Base-by-base conservation (phyloP, 75 land plant species). In the Chamaecyparis obtusa region DNA sequence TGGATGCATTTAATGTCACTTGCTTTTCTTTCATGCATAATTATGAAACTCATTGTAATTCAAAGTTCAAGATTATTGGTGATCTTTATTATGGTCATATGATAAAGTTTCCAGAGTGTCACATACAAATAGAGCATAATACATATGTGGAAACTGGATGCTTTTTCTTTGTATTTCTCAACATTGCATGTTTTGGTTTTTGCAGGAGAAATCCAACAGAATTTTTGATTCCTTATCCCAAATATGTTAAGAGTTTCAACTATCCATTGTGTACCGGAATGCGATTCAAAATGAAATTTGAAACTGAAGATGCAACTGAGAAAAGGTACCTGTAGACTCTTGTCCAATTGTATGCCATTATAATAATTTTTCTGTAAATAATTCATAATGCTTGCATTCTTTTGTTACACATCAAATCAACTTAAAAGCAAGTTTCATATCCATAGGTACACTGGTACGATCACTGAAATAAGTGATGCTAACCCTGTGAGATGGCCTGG, bases 401-500 rank as follows among this genome's bases (percentile, higher is more conserved):
- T 16, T 55, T 30, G 43, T 32, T 19, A 27, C 27, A 81, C 17
- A 13, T 3, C 16, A 46, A 30, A 83, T 9, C 24, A 78, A 48
- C 37, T 82, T 82, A 54, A 87, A 87, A n/a, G 32, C 27, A 81
- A 75, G 56, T 78, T 84, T 37, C n/a, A 69, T 27, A 71, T 41
- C 57, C 77, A 19, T 91, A 98, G 96, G 89, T 93, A 88, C 86
- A 95, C 92, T 87, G 99, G 99, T 41, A 87, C 95, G 9, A 89
- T 98, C 75, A 91, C 91, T 88, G 99, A 97, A 48, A 88, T 97
- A 43, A 87, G 95, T 76, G 99, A 98, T 85, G 36, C 95, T 79
- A 99, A 98, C 87, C 92, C 99, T 75, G 83, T 90, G 37, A 92
- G 95, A 76, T 98, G 99, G 99, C 93, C 96, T 86, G 95, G 93